Evolutionary conservation across 169 alveolate species (phyloP).

Genomic region (Cryptosporidium sp.): DNA sequence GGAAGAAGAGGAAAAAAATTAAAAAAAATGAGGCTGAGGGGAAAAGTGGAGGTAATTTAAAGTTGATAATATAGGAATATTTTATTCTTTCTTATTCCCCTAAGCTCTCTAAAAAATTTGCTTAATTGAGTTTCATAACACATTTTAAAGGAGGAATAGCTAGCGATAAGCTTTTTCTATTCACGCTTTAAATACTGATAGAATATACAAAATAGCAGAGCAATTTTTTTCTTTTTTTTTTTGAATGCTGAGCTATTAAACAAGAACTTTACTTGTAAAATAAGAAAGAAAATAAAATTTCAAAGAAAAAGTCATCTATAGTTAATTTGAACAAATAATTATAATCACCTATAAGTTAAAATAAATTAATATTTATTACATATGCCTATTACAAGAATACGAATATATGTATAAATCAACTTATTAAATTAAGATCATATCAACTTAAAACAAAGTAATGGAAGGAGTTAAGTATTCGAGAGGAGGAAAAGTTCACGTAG

Average conservation of each 20-base stretch:
- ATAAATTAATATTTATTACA: background rate
- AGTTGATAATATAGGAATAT: background rate
- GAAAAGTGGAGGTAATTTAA: background rate
- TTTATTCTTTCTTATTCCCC: background rate
- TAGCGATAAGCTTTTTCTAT: background rate
- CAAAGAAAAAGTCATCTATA: background rate
- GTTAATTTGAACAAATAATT: background rate
- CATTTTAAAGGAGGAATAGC: background rate
- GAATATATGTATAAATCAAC: background rate
- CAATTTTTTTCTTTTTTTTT: background rate
- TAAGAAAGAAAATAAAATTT: background rate
- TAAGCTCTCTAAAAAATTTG: background rate
- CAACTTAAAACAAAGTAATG: background rate
- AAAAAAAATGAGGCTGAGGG: background rate
- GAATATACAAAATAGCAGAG: background rate
- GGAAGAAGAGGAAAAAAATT: background rate
- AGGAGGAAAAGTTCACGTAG: conserved; percentile 1
- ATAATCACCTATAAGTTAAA: background rate
- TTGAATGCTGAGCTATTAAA: background rate
- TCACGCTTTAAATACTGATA: background rate
- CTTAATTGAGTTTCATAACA: background rate
- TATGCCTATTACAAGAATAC: background rate
- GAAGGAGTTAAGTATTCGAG: conserved; percentile 1
- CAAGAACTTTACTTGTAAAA: background rate
- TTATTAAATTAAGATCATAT: background rate